Conservation (phyloP, 228 moss, liverwort and hornwort genomes). For the Sphagnum fallax region DNA sequence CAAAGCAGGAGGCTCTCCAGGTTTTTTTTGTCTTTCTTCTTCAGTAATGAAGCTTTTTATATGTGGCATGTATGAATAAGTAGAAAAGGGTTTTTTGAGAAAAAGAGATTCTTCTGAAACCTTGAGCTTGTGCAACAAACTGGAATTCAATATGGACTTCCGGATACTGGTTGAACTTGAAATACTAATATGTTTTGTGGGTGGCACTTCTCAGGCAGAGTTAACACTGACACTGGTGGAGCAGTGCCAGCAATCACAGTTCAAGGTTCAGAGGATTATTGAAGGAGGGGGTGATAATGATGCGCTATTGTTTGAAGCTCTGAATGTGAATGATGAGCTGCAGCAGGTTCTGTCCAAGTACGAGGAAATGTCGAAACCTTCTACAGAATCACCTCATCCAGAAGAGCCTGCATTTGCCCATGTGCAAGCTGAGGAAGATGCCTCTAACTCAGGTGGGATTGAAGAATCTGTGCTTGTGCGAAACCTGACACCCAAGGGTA, state of each 20-base stretch:
- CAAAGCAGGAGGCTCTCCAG: constrained; percentile 73
- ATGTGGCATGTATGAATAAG: no score
- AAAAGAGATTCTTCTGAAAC: no score
- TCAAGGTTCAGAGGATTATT: constrained; percentile 41
- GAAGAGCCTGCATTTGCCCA: constrained; percentile 23
- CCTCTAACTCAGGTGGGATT: constrained; percentile 28
- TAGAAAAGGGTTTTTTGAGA: no score
- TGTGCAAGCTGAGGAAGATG: constrained; percentile 40
- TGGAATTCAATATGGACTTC: no score
- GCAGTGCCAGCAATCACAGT: constrained; percentile 49
- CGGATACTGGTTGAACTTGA: no score
- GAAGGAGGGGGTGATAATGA: constrained; percentile 47
- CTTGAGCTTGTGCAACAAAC: no score
- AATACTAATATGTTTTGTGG: no score
- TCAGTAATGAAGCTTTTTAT: not conserved
- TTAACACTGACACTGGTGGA: constrained; percentile 37
- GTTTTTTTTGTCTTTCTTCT: constrained; percentile 11
- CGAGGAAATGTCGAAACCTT: constrained; percentile 16
- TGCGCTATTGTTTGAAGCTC: constrained; percentile 37
- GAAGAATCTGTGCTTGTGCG: constrained; percentile 36
- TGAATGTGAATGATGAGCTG: constrained; percentile 50
- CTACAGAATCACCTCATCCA: constrained; percentile 9
- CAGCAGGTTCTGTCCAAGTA: constrained; percentile 36
- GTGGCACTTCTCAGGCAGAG: constrained; percentile 10
- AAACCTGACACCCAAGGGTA: constrained; percentile 30